Evolutionary conservation across 176 grass and related monocot species (phyloP), one percentile per base, ranked within the genome.

Genomic region (Oryza coarctata): DNA sequence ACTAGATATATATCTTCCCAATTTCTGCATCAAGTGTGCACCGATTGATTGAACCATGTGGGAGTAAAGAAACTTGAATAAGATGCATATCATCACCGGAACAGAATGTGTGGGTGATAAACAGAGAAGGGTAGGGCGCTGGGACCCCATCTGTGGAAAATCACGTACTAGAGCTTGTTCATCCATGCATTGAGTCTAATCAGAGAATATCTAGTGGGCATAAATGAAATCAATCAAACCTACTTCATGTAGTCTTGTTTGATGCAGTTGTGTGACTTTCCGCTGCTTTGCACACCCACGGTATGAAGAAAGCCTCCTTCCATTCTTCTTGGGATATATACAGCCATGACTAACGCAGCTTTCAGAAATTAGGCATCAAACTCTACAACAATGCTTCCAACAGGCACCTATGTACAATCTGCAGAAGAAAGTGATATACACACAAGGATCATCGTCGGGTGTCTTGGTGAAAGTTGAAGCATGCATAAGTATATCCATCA

Each of bases 261-360:
- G 71, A 52, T 74, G 64, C 27, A 78, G 18, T 61, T 63, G 70
- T 25, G 36, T 25, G 34, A 23, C 71, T 75, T 4, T 12, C 62
- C 38, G 23, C 70, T 47, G 4, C 18, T 70, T 69, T 36, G 12
- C 47, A 75, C 23, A 39, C 63, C 63, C 64, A 9, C 55, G 36
- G 30, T 32, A 81, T 8, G 47, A 84, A 58, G 28, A 33, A 31
- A 63, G 6, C 50, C 18, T 52, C 34, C 29, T 84, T 70, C 70
- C 45, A 63, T 80, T 50, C 62, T 76, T 85, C 55, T 45, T n/a
- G 20, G 39, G 26, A 18, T 55, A 45, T 75, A 76, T 76, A 76
- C 65, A 71, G 32, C 38, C 65, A 65, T 8, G 20, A 28, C 28
- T 71, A 17, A 9, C 2, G 11, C 31, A 41, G 13, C 65, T 71